Conservation (phyloP, 176 grass and related monocot species). For the Typha latifolia region DNA sequence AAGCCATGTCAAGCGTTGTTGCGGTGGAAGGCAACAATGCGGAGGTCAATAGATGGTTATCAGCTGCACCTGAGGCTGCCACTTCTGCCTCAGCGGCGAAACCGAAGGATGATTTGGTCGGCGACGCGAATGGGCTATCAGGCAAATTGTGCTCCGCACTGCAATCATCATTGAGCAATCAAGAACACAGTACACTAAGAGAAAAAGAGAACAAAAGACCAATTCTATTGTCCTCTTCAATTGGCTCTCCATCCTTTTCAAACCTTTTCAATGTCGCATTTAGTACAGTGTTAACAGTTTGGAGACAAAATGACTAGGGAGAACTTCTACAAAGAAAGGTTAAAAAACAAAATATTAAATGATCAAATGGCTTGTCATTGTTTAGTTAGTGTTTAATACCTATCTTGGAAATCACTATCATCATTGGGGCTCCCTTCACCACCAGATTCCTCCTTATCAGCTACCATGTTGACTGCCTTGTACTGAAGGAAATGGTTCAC, state of each 20-base stretch:
- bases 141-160: conserved; percentile 71
- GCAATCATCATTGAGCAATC: neutral
- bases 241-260: no score
- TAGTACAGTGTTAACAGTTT: no score
- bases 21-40: conserved; percentile 33
- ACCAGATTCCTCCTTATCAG: conserved; percentile 61
- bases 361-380: no score
- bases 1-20: conserved; percentile 39
- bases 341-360: no score
- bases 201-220: no score
- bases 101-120: conserved; percentile 27
- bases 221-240: no score
- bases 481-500: conserved; percentile 21
- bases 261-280: no score
- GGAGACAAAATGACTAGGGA: no score
- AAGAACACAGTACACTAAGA: neutral
- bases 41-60: conserved; percentile 42
- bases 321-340: no score
- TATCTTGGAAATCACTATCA: conserved; percentile 66
- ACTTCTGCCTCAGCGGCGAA: conserved; percentile 16
- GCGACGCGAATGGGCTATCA: conserved; percentile 68
- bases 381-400: conserved; percentile 27
- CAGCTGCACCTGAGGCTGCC: conserved; percentile 1
- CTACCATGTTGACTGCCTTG: conserved; percentile 35
- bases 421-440: conserved; percentile 40